Evolutionary conservation across 805 yeast species (phyloP).

Genomic region (Candida ovalis): DNA sequence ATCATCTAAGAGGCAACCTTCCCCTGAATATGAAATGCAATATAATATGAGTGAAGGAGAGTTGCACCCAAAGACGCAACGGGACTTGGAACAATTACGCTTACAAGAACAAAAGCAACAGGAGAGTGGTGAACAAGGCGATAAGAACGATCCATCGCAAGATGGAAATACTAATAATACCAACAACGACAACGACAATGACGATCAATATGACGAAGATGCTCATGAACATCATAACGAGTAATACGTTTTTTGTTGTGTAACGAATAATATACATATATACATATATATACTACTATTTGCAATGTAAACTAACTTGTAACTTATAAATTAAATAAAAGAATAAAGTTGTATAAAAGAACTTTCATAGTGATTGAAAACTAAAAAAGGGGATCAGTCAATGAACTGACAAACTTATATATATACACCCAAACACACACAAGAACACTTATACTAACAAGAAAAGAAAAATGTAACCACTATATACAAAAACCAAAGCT

Average conservation of each 20-base stretch:
- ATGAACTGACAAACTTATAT: neutral
- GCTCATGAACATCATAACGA: neutral
- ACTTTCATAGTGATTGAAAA: too few relatives aligned
- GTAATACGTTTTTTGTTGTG: neutral
- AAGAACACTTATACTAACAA: neutral
- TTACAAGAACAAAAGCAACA: neutral
- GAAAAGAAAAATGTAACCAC: neutral
- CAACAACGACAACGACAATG: neutral
- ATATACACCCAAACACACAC: neutral
- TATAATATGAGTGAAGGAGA: neutral
- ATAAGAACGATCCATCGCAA: neutral
- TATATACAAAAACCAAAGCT: neutral
- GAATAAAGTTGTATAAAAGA: neutral
- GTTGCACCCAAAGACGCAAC: neutral
- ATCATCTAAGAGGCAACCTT: constrained; percentile 2
- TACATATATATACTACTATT: neutral
- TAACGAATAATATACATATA: neutral
- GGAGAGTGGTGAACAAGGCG: neutral
- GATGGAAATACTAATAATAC: neutral
- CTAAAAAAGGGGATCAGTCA: too few relatives aligned
- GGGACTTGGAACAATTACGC: too few relatives aligned
- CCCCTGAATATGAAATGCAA: neutral
- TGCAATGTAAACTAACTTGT: neutral
- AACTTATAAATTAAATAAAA: neutral
- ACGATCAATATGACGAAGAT: neutral